Evolutionary conservation across 345 rosid species (phyloP).

Genomic region (Alliaria petiolata): DNA sequence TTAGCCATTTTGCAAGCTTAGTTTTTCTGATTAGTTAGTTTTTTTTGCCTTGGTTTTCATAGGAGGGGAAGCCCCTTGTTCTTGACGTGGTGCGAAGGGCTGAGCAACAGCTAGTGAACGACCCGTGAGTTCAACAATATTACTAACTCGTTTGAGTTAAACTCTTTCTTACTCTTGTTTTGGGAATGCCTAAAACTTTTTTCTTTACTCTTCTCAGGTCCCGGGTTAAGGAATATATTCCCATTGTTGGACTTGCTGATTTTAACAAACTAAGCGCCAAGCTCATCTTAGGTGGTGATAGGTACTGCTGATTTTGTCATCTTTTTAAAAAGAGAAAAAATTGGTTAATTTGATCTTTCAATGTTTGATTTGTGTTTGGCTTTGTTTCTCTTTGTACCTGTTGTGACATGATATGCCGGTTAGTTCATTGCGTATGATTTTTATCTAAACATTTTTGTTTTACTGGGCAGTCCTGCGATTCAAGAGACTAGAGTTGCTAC

Average conservation of each 20-base stretch:
- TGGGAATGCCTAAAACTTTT: not conserved
- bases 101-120: constrained; percentile 75
- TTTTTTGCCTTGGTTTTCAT: constrained; percentile 11
- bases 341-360: too few relatives aligned
- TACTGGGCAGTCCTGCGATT: constrained; percentile 76
- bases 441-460: not conserved
- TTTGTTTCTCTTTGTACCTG: not conserved
- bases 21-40: not conserved
- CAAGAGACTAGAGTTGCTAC: constrained; percentile 74
- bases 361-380: not conserved
- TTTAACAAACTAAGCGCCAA: constrained; percentile 90
- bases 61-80: constrained; percentile 97
- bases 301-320: constrained; percentile 35
- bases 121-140: constrained; percentile 42
- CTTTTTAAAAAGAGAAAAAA: too few relatives aligned
- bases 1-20: constrained; percentile 2
- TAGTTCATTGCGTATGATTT: not conserved
- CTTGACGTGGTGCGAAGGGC: constrained; percentile 75
- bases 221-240: constrained; percentile 90
- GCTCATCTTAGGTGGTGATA: constrained; percentile 82
- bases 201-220: constrained; percentile 37
- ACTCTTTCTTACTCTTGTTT: not conserved
- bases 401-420: not conserved
- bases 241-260: constrained; percentile 82
- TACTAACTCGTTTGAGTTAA: not conserved